A percentile compares a stretch with the other conserved stretches of the same genome.
phyloP scores from a whole-genome alignment of 2,329 filamentous ascomycete species.

The Macrophomina tecta region DNA sequence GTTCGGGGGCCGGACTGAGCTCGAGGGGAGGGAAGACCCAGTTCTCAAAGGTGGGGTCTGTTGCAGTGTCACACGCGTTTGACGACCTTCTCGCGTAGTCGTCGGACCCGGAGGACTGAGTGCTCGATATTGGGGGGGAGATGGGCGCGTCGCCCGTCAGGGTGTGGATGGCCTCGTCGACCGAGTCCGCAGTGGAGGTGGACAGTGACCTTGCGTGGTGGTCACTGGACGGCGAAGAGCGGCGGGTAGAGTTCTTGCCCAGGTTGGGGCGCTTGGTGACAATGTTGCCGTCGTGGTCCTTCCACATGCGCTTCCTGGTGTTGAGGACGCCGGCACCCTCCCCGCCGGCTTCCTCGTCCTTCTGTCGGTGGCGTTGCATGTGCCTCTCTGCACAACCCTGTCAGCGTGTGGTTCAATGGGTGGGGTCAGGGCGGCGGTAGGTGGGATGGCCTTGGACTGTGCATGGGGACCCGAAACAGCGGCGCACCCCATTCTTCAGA shows the following conservation, averaged over 20 bases:
- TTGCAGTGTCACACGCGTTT: conserved; percentile 38
- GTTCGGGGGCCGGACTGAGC: conserved; percentile 31
- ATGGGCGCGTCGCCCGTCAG: conserved; percentile 34
- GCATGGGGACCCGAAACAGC: conserved; percentile 12
- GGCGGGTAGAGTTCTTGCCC: conserved; percentile 15
- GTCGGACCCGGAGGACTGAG: conserved; percentile 32
- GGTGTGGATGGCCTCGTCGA: conserved; percentile 14
- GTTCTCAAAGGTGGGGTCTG: conserved; percentile 19
- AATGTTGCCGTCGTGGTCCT: conserved; percentile 59
- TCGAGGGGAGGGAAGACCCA: conserved; percentile 28
- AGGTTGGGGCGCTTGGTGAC: conserved; percentile 52
- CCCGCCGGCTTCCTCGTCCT: conserved; percentile 62
- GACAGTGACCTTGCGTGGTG: conserved; percentile 13
- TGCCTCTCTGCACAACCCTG: conserved; percentile 57
- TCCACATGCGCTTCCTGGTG: conserved; percentile 63
- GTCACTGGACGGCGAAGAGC: conserved; percentile 1
- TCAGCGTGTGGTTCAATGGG: conserved; percentile 33
- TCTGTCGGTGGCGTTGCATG: conserved; percentile 60
- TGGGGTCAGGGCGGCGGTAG: conserved; percentile 8
- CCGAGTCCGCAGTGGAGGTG: conserved; percentile 1
- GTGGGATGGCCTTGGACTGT: conserved; percentile 26
- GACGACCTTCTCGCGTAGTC: conserved; percentile 34
- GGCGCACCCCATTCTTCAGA: conserved; percentile 15
- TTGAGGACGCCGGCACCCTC: conserved; percentile 58
- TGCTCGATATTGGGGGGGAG: conserved; percentile 43